These are phyloP conservation scores for Ormosia semicastrata DNA, from an alignment of 306 rosid species.

Conservation along the genomic window DNA sequence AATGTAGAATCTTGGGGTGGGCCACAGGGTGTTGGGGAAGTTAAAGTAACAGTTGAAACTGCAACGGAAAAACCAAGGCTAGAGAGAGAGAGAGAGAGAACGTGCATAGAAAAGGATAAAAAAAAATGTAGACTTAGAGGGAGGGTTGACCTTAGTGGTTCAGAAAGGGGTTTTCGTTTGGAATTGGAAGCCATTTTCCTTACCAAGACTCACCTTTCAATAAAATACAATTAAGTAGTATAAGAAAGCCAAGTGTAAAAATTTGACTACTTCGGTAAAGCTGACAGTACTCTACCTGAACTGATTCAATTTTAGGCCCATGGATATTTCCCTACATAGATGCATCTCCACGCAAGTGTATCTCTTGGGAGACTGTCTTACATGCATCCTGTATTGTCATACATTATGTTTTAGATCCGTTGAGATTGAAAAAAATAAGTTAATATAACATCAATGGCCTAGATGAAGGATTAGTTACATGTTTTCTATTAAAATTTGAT, in stretches of 20 bases:
- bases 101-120: conserved; percentile 22
- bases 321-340: background rate
- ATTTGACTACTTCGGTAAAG: background rate
- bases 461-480: too few species aligned
- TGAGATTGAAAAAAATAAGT: too few species aligned
- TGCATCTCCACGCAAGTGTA: background rate
- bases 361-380: background rate
- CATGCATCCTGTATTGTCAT: too few species aligned
- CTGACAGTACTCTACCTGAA: background rate
- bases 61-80: conserved; percentile 44
- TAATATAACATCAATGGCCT: too few species aligned
- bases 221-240: background rate
- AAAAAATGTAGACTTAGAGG: background rate
- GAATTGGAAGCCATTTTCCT: conserved; percentile 12
- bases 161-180: conserved; percentile 24
- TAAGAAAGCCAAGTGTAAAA: background rate
- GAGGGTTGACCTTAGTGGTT: conserved; percentile 64
- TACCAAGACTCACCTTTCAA: conserved; percentile 21
- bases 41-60: conserved; percentile 55
- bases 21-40: conserved; percentile 45
- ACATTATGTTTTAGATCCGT: too few species aligned
- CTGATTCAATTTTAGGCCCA: conserved; percentile 11
- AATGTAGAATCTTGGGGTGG: conserved; percentile 60
- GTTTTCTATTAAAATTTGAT: too few species aligned
- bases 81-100: conserved; percentile 25